Evolutionary conservation across 148 eudicot species (phyloP).

Genomic region (Vaccinium vitisidaea): DNA sequence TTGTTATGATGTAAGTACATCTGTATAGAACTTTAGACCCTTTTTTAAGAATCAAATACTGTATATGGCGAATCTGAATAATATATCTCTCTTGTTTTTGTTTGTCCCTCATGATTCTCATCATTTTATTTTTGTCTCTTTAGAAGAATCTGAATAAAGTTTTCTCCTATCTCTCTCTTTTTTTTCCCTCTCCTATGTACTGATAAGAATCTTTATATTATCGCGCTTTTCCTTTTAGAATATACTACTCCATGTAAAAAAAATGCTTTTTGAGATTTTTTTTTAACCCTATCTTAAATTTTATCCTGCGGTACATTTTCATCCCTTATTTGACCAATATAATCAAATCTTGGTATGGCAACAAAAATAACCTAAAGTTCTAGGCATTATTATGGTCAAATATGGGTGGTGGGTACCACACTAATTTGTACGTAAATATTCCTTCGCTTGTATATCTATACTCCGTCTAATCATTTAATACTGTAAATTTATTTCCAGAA

Average conservation of each 20-base stretch:
- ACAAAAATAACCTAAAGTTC: not conserved
- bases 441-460: too few relatives aligned
- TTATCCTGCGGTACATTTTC: not conserved
- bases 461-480: too few relatives aligned
- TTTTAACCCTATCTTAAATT: not conserved
- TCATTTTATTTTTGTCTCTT: constrained; percentile 5
- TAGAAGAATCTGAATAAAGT: not conserved
- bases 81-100: not conserved
- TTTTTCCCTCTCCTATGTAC: not conserved
- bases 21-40: not conserved
- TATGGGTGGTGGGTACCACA: not conserved
- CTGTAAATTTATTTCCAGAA: too few relatives aligned
- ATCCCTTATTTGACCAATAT: not conserved
- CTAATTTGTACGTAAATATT: not conserved
- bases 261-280: not conserved
- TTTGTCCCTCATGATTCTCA: not conserved
- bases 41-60: constrained; percentile 14
- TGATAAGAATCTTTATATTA: not conserved
- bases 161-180: not conserved
- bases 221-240: not conserved
- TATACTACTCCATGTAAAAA: not conserved
- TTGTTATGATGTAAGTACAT: not conserved
- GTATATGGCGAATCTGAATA: constrained; percentile 33
- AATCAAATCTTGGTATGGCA: not conserved
- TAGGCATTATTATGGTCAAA: not conserved